Evolutionary conservation across 768 basidiomycete species (phyloP), one percentile per base, ranked within the genome.

Genomic region (Crucibulum laeve): DNA sequence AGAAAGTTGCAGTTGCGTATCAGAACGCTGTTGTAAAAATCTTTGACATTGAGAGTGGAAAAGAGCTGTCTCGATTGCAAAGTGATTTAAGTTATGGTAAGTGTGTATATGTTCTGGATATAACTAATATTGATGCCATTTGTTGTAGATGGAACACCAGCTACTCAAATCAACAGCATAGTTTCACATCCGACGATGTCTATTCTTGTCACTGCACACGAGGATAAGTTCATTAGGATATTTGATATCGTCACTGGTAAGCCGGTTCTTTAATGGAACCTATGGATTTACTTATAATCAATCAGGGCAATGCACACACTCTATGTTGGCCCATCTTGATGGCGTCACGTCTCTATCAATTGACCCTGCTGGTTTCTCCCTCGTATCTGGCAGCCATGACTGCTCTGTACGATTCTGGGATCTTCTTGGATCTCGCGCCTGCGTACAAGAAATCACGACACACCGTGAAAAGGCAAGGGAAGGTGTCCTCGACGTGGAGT

Each of bases 321-420:
- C 90, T 36, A 90, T 95, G 74, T 68, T 86, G 14, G 92, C 91
- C 19, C 96, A 99, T 59, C 73, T 94, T 26, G 90, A 94, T 51
- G 85, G 89, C 3, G 87, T 97, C 25, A 96, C 94, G 14, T 92
- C 91, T 19, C 68, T 98, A 21, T 86, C 90, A 15, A 82, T 97
- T 49, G 90, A 94, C 51, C 80, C 87, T 0, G 76, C 93, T 2
- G 90, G 89, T 4, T 91, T 91, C 55, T 82, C 84, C 4, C 77
- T 99, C 39, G 86, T 91, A 4, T 91, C 94, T 1, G 88, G 85
- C 30, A 87, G 89, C 44, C 91, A 95, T 60, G 96, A 98, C 59
- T 93, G 93, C 59, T 94, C 91, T 13, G 70, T 91, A 26, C 87
- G 94, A 19, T 86, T 96, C 67, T 99, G 96, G 96, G 91, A 95